phyloP scores from a whole-genome alignment of 495 filamentous ascomycete species.

The Staphylotrichum tortipilum region DNA sequence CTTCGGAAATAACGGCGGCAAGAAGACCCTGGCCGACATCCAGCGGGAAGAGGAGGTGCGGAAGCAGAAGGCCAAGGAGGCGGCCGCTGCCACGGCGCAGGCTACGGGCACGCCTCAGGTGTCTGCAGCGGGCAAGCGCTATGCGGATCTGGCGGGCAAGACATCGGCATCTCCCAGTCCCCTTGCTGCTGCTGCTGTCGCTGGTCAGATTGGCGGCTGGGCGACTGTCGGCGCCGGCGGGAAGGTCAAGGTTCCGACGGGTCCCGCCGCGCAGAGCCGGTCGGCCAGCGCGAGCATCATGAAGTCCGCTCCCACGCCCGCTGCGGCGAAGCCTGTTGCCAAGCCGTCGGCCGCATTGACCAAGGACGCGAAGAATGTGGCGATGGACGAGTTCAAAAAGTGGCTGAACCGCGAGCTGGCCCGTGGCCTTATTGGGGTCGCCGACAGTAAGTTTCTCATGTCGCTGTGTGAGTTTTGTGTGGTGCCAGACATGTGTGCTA shows the following conservation, averaged over 20 bases:
- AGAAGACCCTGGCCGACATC: constrained; percentile 92
- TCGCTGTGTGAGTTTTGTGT: neutral
- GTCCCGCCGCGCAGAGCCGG: constrained; percentile 48
- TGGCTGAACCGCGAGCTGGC: constrained; percentile 74
- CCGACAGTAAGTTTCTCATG: constrained; percentile 39
- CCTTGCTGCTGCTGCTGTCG: constrained; percentile 4
- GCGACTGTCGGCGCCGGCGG: constrained; percentile 93
- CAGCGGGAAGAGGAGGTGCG: constrained; percentile 92
- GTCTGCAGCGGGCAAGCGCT: constrained; percentile 65
- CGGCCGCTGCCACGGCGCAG: constrained; percentile 28
- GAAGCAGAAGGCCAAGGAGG: constrained; percentile 63
- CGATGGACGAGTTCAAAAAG: constrained; percentile 81
- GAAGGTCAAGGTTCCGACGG: constrained; percentile 68
- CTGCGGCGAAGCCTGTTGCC: constrained; percentile 27
- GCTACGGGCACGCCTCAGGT: constrained; percentile 39
- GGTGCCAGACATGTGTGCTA: constrained; percentile 16
- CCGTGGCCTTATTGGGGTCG: constrained; percentile 39
- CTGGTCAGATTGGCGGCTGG: constrained; percentile 58
- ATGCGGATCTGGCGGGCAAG: constrained; percentile 92
- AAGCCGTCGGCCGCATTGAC: constrained; percentile 23
- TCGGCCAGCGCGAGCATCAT: constrained; percentile 44
- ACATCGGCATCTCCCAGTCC: constrained; percentile 16
- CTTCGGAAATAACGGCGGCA: constrained; percentile 41
- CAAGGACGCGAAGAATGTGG: constrained; percentile 46
- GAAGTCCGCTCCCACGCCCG: constrained; percentile 20